Percentiles rank a stretch among this genome's conserved stretches.
These are phyloP conservation scores for Nematocida ausubeli DNA, from an alignment of 371 early-diverging fungal species.

Conservation along the genomic window DNA sequence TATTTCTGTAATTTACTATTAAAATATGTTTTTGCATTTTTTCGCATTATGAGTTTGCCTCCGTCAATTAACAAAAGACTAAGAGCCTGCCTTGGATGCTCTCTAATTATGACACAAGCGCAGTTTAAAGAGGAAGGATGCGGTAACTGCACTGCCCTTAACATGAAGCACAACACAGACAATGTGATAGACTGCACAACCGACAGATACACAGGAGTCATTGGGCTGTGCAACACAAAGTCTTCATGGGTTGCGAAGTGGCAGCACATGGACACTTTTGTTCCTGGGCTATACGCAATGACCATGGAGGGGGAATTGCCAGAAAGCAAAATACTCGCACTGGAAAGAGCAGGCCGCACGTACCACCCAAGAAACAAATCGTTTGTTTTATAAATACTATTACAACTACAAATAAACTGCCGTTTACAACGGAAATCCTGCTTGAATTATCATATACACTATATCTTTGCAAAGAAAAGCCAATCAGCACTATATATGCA, in stretches of 20 bases:
- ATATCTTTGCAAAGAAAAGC: too few relatives aligned
- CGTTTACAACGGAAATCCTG: too few relatives aligned
- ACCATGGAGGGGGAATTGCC: slow-evolving; percentile 65
- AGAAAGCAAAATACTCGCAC: slow-evolving; percentile 61
- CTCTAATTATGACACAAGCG: slow-evolving; percentile 50
- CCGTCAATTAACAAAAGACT: slow-evolving; percentile 43
- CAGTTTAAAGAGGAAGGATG: slow-evolving; percentile 66
- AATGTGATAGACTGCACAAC: slow-evolving; percentile 60
- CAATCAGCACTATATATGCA: too few relatives aligned
- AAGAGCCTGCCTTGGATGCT: slow-evolving; percentile 66
- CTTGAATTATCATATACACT: too few relatives aligned
- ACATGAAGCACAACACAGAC: slow-evolving; percentile 44
- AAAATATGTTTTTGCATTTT: neutral
- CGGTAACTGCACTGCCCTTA: slow-evolving; percentile 62
- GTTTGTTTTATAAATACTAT: slow-evolving; percentile 55
- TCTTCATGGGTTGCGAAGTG: slow-evolving; percentile 68
- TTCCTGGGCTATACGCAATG: slow-evolving; percentile 67
- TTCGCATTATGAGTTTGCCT: slow-evolving; percentile 26
- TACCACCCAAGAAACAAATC: slow-evolving; percentile 63
- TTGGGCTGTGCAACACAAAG: slow-evolving; percentile 56
- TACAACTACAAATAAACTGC: neutral
- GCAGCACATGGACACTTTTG: slow-evolving; percentile 63
- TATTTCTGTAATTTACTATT: neutral
- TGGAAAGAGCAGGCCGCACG: slow-evolving; percentile 62
- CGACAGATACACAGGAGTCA: slow-evolving; percentile 60